Conservation (phyloP, 2,329 filamentous ascomycete species). For the Kalaharituber pfeilii region DNA sequence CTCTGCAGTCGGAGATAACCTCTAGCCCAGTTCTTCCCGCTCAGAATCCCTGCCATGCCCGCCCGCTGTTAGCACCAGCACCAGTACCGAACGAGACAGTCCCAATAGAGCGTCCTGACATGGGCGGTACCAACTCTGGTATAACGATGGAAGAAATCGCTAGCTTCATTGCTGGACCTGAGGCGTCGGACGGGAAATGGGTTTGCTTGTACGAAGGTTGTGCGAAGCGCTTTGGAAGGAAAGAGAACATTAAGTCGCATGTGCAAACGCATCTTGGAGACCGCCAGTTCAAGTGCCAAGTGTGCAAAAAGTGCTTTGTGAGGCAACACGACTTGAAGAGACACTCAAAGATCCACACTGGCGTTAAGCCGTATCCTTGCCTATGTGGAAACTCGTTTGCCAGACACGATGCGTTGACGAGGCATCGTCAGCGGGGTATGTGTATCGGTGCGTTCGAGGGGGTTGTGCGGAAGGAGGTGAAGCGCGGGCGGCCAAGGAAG, state of each 20-base stretch:
- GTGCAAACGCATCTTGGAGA: constrained; percentile 96
- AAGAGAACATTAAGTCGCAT: constrained; percentile 97
- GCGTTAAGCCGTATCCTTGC: constrained; percentile 87
- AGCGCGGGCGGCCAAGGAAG: constrained; percentile 36
- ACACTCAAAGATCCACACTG: constrained; percentile 92
- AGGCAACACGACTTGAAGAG: constrained; percentile 93
- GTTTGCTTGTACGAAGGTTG: constrained; percentile 61
- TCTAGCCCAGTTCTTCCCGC: constrained; percentile 10
- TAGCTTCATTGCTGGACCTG: constrained; percentile 54
- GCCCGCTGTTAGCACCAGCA: constrained; percentile 10
- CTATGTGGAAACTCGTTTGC: constrained; percentile 90
- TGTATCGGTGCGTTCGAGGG: constrained; percentile 90
- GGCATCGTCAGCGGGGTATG: constrained; percentile 89
- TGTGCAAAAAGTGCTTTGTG: constrained; percentile 89
- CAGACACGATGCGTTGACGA: constrained; percentile 81
- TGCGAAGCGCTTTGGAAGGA: constrained; percentile 80
- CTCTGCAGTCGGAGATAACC: constrained; percentile 4
- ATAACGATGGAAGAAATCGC: constrained; percentile 73
- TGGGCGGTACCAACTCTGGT: constrained; percentile 31
- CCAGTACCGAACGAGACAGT: constrained; percentile 8
- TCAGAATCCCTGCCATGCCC: constrained; percentile 11
- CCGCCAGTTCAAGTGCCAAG: constrained; percentile 82
- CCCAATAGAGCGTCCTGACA: background rate
- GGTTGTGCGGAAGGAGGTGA: constrained; percentile 46
- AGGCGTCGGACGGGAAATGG: constrained; percentile 60